phyloP scores from a whole-genome alignment of 176 grass and related monocot species.

The Aegilops longissima region DNA sequence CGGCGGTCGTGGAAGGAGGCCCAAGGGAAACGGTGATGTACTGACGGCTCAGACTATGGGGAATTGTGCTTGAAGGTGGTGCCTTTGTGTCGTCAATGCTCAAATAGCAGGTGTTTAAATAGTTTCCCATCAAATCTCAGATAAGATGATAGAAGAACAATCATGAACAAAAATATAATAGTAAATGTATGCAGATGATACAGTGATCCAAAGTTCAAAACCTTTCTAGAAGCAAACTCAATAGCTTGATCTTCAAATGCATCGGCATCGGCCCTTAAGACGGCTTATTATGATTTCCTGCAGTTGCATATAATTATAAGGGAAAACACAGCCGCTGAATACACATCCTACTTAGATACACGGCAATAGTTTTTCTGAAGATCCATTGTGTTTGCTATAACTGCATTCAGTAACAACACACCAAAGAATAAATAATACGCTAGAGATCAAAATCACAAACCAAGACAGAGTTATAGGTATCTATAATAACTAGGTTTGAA shows the following conservation, averaged over 20 bases:
- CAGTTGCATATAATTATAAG: conserved; percentile 82
- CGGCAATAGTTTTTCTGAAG: conserved; percentile 87
- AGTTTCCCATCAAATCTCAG: background rate
- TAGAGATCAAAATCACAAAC: conserved; percentile 18
- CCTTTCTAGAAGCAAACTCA: conserved; percentile 98
- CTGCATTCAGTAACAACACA: conserved; percentile 50
- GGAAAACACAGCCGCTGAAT: conserved; percentile 88
- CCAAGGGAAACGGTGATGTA: no score
- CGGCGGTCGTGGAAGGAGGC: no score
- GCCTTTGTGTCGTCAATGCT: no score
- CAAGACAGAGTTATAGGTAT: conserved; percentile 37
- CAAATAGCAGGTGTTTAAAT: background rate
- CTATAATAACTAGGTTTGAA: conserved; percentile 69
- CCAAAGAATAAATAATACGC: conserved; percentile 31
- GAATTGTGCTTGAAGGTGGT: no score
- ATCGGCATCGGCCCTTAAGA: conserved; percentile 69
- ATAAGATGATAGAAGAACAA: background rate
- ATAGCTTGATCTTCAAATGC: conserved; percentile 86
- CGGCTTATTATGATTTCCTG: conserved; percentile 88
- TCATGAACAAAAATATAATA: background rate
- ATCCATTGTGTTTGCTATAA: conserved; percentile 97
- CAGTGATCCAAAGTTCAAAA: background rate
- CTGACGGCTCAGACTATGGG: no score
- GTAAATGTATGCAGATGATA: background rate
- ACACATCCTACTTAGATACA: conserved; percentile 96